Percentiles rank a stretch among this genome's conserved stretches.
Evolutionary conservation across 139 green algal genomes (phyloP).

Genomic region (Raphidocelis subcapitata): DNA sequence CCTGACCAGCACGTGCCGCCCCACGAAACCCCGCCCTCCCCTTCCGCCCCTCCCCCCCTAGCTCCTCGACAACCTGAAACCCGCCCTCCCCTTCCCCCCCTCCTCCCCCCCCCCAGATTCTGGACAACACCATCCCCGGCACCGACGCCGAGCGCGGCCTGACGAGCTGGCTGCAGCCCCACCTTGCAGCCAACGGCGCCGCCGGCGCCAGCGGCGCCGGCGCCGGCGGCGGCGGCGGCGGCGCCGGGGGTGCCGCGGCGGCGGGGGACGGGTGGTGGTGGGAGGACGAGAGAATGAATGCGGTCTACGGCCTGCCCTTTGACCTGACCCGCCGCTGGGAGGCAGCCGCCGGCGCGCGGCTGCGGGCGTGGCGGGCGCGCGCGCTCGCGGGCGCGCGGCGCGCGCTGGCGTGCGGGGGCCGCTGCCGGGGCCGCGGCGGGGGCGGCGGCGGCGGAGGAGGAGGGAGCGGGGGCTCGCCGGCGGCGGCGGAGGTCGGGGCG

Average conservation of each 20-base stretch:
- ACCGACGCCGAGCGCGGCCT: conserved; percentile 39
- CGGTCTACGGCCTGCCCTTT: conserved; percentile 49
- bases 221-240: neutral
- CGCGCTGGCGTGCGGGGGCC: no score
- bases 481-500: no score
- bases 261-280: no score
- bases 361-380: neutral
- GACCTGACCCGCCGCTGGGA: conserved; percentile 39
- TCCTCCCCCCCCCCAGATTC: conserved; percentile 13
- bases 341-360: neutral
- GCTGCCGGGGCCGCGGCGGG: no score
- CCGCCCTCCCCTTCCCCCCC: no score
- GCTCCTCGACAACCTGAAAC: no score
- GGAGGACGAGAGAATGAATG: conserved; percentile 32
- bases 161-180: conserved; percentile 16
- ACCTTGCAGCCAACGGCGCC: neutral
- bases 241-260: no score
- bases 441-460: neutral
- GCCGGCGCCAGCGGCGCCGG: neutral
- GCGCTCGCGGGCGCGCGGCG: neutral
- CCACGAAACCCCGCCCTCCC: no score
- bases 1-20: no score
- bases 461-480: no score
- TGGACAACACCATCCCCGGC: conserved; percentile 61
- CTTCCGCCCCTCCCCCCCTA: no score